Percentiles rank a stretch among this genome's conserved stretches.
phyloP scores from a whole-genome alignment of 176 grass and related monocot genomes.

The Secale cereale region DNA sequence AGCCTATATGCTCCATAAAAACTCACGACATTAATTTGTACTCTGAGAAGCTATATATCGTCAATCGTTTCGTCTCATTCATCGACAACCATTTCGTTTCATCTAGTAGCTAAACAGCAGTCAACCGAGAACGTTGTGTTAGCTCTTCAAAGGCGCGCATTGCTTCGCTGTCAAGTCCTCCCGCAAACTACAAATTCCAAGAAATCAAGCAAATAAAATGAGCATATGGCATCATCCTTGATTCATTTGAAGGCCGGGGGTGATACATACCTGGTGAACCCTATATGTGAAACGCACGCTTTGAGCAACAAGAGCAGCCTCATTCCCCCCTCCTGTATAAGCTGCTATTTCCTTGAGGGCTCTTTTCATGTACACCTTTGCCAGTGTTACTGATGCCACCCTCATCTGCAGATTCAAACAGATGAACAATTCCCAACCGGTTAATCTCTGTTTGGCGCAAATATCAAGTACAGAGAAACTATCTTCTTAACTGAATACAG shows the following conservation, averaged over 20 bases:
- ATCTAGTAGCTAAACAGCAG: background rate
- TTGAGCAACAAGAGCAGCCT: constrained; percentile 64
- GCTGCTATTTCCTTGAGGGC: constrained; percentile 55
- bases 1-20: background rate
- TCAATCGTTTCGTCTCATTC: background rate
- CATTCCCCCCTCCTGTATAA: constrained; percentile 39
- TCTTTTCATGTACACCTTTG: constrained; percentile 78
- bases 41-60: background rate
- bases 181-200: constrained; percentile 21
- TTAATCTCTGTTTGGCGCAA: background rate
- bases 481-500: background rate
- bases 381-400: constrained; percentile 68
- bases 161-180: constrained; percentile 33
- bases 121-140: constrained; percentile 28
- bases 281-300: constrained; percentile 80
- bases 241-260: no score
- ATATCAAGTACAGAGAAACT: background rate
- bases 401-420: constrained; percentile 49
- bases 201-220: background rate
- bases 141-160: constrained; percentile 59
- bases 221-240: no score
- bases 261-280: constrained; percentile 63
- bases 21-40: background rate
- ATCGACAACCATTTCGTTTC: background rate
- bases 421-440: background rate